These are phyloP conservation scores for Chaetomium strumarium DNA, from an alignment of 2,329 filamentous ascomycete genomes.

Conservation along the genomic window DNA sequence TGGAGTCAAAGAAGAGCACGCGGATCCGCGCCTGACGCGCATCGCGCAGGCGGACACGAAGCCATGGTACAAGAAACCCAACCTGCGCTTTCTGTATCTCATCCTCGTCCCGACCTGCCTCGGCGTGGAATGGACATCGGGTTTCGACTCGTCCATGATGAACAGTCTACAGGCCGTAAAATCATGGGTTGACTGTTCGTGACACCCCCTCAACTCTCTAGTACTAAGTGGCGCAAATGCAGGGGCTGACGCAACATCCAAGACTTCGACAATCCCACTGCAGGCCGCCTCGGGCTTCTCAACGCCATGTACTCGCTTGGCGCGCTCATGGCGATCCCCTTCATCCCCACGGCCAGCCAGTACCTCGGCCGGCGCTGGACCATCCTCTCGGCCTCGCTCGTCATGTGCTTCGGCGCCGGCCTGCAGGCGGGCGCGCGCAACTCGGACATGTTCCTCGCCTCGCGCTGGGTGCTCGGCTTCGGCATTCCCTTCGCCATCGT, in stretches of 20 bases:
- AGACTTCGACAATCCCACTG: conserved; percentile 38
- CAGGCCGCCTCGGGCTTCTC: conserved; percentile 35
- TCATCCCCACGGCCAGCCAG: conserved; percentile 35
- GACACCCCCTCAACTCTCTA: no score
- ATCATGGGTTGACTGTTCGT: conserved; percentile 34
- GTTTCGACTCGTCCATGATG: conserved; percentile 40
- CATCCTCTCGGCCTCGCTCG: conserved; percentile 30
- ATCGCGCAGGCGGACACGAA: conserved; percentile 33
- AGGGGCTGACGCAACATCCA: neutral
- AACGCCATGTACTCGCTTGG: conserved; percentile 40
- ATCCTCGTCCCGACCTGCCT: conserved; percentile 36
- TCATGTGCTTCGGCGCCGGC: conserved; percentile 34
- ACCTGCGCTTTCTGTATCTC: conserved; percentile 35
- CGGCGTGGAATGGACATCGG: conserved; percentile 40
- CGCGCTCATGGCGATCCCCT: conserved; percentile 37
- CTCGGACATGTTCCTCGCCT: conserved; percentile 30
- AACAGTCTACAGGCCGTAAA: conserved; percentile 37
- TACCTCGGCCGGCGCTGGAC: conserved; percentile 34
- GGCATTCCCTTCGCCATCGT: conserved; percentile 33
- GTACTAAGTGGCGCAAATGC: neutral
- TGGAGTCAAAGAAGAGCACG: conserved; percentile 31
- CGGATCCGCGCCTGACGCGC: conserved; percentile 30
- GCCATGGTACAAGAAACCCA: conserved; percentile 37
- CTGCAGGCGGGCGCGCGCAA: conserved; percentile 31
- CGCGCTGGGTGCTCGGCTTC: conserved; percentile 31